Conservation (phyloP, 2,329 filamentous ascomycete genomes). For the Biscogniauxia sp. region DNA sequence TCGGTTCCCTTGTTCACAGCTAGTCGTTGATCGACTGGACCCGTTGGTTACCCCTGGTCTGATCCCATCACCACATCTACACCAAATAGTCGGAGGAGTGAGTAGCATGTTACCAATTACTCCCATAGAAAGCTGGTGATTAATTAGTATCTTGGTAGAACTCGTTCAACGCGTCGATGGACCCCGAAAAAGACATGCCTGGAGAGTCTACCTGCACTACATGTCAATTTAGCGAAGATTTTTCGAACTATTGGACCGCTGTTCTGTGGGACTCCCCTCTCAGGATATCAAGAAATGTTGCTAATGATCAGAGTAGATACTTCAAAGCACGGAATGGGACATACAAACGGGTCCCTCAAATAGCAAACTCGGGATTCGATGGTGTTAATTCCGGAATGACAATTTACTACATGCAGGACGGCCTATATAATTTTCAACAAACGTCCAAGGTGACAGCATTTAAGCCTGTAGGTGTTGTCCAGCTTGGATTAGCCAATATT, state of each 20-base stretch:
- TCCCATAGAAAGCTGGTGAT: not conserved
- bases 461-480: constrained; percentile 30
- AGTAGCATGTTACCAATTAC: constrained; percentile 3
- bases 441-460: constrained; percentile 41
- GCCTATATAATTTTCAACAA: constrained; percentile 37
- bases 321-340: constrained; percentile 41
- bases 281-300: not conserved
- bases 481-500: not conserved
- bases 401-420: constrained; percentile 47
- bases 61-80: constrained; percentile 54
- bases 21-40: constrained; percentile 32
- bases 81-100: constrained; percentile 56
- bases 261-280: constrained; percentile 31
- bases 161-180: constrained; percentile 47
- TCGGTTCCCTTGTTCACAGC: constrained; percentile 9
- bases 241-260: constrained; percentile 32
- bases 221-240: constrained; percentile 25
- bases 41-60: constrained; percentile 43
- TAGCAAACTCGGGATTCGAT: not conserved
- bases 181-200: constrained; percentile 31
- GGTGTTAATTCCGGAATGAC: constrained; percentile 5
- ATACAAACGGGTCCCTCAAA: constrained; percentile 39
- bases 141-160: constrained; percentile 29
- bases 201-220: constrained; percentile 39
- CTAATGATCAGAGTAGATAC: constrained; percentile 18